Conservation (phyloP, 129 eudicot species). For the Kitagawia praeruptora region DNA sequence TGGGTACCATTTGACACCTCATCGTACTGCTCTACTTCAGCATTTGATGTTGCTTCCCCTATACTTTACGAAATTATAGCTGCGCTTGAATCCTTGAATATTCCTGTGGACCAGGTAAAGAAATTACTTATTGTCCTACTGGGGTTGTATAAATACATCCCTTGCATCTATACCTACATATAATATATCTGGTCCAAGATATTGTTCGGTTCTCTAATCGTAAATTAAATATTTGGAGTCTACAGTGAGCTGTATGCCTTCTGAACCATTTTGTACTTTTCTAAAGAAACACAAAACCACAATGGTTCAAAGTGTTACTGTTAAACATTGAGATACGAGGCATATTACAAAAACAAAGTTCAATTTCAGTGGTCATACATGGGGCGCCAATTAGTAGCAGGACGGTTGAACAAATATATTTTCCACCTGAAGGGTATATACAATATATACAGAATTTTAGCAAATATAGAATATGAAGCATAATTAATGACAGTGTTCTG, state of each 20-base stretch:
- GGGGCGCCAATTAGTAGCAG: background rate
- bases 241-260: background rate
- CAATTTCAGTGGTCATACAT: background rate
- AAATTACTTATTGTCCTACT: slow-evolving; percentile 4
- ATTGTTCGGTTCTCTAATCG: background rate
- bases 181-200: background rate
- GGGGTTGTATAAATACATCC: background rate
- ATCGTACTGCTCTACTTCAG: slow-evolving; percentile 66
- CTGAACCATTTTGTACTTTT: background rate
- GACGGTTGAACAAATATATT: background rate
- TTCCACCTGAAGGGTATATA: background rate
- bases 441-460: background rate
- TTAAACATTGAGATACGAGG: background rate
- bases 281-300: background rate
- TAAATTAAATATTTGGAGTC: background rate
- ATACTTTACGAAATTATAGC: slow-evolving; percentile 56
- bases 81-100: slow-evolving; percentile 61
- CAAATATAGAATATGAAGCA: background rate
- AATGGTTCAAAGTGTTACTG: background rate
- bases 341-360: background rate
- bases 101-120: slow-evolving; percentile 77
- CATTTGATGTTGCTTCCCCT: slow-evolving; percentile 83
- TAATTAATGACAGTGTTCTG: background rate
- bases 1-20: slow-evolving; percentile 82
- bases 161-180: background rate